Base-by-base conservation (phyloP, 2,329 filamentous ascomycete genomes). In the Endocalyx cinctus region DNA sequence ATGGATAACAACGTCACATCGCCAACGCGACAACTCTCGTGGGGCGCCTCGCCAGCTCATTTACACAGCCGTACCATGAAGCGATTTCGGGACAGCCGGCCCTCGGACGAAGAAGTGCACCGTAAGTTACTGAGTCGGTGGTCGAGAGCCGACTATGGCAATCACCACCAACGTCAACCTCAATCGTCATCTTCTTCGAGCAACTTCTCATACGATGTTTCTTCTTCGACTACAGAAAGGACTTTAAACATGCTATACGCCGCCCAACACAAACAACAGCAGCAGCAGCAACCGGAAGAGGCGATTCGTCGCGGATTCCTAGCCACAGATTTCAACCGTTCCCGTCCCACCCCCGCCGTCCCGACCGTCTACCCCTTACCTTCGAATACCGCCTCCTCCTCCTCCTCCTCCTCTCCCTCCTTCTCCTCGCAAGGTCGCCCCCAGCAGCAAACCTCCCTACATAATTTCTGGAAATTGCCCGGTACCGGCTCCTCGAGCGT, bases 381-480 rank as follows among this genome's bases (percentile, higher is more conserved):
- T n/a, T n/a, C n/a, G n/a, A n/a, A n/a, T n/a, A n/a, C n/a, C n/a
- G n/a, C n/a, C n/a, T n/a, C n/a, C n/a, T n/a, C n/a, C n/a, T n/a
- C n/a, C n/a, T n/a, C n/a, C n/a, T n/a, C n/a, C n/a, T n/a, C n/a
- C n/a, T n/a, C n/a, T n/a, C n/a, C n/a, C n/a, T n/a, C n/a, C n/a
- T n/a, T n/a, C n/a, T n/a, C n/a, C n/a, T n/a, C 18, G 25, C 42
- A 23, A 35, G 13, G 43, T 7, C 18, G 47, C 4, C 39, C 48
- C 11, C 41, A 45, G 33, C 31, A 31, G 25, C 76, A 80, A 51
- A 60, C 65, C 4, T 77, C 71, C 0, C 60, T 82, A 0, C 75
- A 81, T 52, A 71, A 62, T 25, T 82, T 80, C 58, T 82, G 75
- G 75, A 66, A 67, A n/a, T 63, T 80, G 11, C 66, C 62, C 2